These are phyloP conservation scores for Telfairia occidentalis DNA, from an alignment of 331 rosid genomes.

Conservation along the genomic window DNA sequence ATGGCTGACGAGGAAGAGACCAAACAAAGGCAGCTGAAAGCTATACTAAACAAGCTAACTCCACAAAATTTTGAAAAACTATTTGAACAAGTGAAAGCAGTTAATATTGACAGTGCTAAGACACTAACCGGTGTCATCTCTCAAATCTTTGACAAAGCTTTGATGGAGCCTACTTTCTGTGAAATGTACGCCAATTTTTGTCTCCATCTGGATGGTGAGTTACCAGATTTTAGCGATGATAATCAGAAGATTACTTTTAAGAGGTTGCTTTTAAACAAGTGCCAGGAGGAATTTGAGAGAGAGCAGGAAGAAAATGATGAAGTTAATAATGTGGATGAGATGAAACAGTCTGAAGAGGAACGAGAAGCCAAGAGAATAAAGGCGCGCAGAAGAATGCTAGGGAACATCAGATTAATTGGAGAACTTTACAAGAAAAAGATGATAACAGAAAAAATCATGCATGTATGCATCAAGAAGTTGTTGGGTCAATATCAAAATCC, in stretches of 20 bases:
- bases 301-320: slow-evolving; percentile 81
- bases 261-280: slow-evolving; percentile 73
- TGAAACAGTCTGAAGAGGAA: slow-evolving; percentile 50
- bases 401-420: slow-evolving; percentile 88
- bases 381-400: slow-evolving; percentile 90
- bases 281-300: slow-evolving; percentile 96
- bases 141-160: slow-evolving; percentile 92
- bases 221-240: slow-evolving; percentile 69
- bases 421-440: slow-evolving; percentile 82
- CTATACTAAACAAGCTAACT: slow-evolving; percentile 73
- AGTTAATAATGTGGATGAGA: slow-evolving; percentile 59
- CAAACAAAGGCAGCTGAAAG: slow-evolving; percentile 88
- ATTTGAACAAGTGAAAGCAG: slow-evolving; percentile 86
- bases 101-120: slow-evolving; percentile 57
- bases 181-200: slow-evolving; percentile 97
- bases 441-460: slow-evolving; percentile 95
- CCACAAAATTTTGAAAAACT: slow-evolving; percentile 90
- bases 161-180: slow-evolving; percentile 94
- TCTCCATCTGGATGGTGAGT: slow-evolving; percentile 49
- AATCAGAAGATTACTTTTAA: slow-evolving; percentile 72
- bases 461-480: slow-evolving; percentile 62
- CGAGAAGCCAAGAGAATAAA: slow-evolving; percentile 60
- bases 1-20: slow-evolving; percentile 56
- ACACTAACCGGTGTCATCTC: slow-evolving; percentile 79
- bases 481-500: slow-evolving; percentile 71